Percentiles rank a stretch among this genome's conserved stretches.
These are phyloP conservation scores for Nasturtium officinale DNA, from an alignment of 345 rosid genomes.

Conservation along the genomic window DNA sequence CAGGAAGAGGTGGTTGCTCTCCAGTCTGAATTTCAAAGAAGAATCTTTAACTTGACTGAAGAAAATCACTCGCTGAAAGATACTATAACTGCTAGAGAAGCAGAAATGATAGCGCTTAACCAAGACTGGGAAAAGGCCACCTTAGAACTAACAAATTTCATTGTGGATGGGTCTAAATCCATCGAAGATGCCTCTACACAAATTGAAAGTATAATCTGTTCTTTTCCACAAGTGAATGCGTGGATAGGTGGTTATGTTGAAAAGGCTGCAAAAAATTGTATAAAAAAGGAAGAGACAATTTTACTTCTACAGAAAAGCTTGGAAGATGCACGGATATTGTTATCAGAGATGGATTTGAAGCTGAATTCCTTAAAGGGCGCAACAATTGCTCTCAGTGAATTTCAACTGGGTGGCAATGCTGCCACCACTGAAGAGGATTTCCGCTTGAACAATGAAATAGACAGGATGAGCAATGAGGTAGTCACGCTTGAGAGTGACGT, in stretches of 20 bases:
- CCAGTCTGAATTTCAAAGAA: conserved; percentile 63
- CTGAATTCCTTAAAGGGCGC: conserved; percentile 72
- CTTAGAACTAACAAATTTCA: conserved; percentile 78
- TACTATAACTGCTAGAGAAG: conserved; percentile 60
- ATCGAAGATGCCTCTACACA: conserved; percentile 75
- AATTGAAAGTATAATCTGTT: conserved; percentile 62
- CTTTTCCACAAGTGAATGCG: conserved; percentile 68
- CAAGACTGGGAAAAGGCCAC: conserved; percentile 87
- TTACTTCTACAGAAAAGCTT: conserved; percentile 74
- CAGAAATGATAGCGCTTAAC: conserved; percentile 51
- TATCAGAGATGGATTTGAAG: conserved; percentile 74
- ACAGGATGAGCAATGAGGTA: conserved; percentile 53
- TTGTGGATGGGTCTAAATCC: conserved; percentile 82
- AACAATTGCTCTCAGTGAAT: conserved; percentile 59
- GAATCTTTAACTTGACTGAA: conserved; percentile 49
- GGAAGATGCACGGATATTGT: conserved; percentile 79
- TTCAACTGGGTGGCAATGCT: conserved; percentile 47
- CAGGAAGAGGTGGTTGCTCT: conserved; percentile 74
- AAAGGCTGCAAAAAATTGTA: conserved; percentile 74
- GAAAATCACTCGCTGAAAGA: conserved; percentile 62
- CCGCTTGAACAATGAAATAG: conserved; percentile 41
- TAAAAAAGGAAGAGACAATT: conserved; percentile 79
- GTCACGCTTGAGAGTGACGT: conserved; percentile 45
- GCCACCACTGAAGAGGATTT: conserved; percentile 47
- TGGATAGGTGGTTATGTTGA: conserved; percentile 68